Evolutionary conservation across 2,329 filamentous ascomycete species (phyloP).

Genomic region (Monosporascus sp.): DNA sequence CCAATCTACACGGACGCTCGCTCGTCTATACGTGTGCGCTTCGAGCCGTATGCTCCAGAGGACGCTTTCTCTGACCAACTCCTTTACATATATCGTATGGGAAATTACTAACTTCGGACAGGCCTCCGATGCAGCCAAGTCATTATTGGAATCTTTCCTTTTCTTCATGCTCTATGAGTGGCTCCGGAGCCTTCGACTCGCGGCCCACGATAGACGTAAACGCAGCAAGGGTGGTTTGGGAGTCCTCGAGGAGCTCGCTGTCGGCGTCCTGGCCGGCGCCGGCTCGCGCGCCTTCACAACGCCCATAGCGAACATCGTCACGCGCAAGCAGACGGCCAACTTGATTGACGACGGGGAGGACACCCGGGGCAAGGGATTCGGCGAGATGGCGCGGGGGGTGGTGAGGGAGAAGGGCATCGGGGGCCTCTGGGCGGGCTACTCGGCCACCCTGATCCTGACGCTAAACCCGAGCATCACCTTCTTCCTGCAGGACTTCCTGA

Average conservation of each 20-base stretch:
- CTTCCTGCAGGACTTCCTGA: constrained; percentile 70
- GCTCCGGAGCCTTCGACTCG: constrained; percentile 22
- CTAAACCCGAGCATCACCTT: constrained; percentile 86
- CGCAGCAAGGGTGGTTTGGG: constrained; percentile 36
- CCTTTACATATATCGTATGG: no score
- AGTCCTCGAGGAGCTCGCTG: constrained; percentile 65
- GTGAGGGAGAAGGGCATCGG: constrained; percentile 61
- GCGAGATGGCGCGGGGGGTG: constrained; percentile 60
- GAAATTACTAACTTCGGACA: constrained; percentile 3
- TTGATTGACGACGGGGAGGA: constrained; percentile 12
- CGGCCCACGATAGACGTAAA: constrained; percentile 14
- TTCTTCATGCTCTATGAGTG: constrained; percentile 79
- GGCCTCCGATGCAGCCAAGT: constrained; percentile 55
- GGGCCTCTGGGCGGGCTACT: constrained; percentile 87
- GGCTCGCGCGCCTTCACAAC: constrained; percentile 72
- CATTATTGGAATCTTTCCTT: constrained; percentile 70
- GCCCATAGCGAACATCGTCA: constrained; percentile 76
- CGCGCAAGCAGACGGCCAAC: constrained; percentile 69
- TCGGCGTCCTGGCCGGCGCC: constrained; percentile 70
- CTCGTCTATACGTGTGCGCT: background rate
- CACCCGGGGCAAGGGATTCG: constrained; percentile 30
- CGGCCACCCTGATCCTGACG: constrained; percentile 71
- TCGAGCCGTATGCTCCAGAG: background rate
- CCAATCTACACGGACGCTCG: no score
- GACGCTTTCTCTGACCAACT: background rate